Percentiles rank a stretch among this genome's conserved stretches.
Conservation (phyloP, 805 yeast species). For the Kodamaea leandrae region DNA sequence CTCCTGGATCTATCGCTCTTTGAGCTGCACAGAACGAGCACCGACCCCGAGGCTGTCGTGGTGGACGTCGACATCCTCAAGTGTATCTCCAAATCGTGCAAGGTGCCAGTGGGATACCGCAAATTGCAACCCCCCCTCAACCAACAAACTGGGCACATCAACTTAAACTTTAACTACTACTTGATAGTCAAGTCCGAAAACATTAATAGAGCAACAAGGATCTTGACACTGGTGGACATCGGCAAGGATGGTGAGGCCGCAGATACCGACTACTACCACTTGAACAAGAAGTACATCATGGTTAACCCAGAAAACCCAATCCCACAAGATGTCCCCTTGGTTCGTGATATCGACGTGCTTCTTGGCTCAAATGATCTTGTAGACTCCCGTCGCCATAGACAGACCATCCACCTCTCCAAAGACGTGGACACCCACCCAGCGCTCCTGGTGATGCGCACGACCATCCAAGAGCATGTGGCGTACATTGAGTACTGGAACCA, state of each 20-base stretch:
- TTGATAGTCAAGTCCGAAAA: constrained; percentile 7
- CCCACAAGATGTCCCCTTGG: constrained; percentile 8
- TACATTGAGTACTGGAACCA: constrained; percentile 6
- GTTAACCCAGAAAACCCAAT: constrained; percentile 9
- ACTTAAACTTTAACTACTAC: constrained; percentile 8
- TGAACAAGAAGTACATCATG: constrained; percentile 8
- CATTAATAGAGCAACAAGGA: constrained; percentile 8
- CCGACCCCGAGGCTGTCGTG: constrained; percentile 7
- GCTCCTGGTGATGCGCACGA: constrained; percentile 20
- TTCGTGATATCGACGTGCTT: constrained; percentile 28
- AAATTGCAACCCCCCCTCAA: constrained; percentile 13
- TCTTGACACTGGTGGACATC: constrained; percentile 9
- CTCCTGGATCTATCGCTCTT: constrained; percentile 10
- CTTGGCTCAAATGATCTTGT: constrained; percentile 30
- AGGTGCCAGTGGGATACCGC: constrained; percentile 12
- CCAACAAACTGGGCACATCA: constrained; percentile 3
- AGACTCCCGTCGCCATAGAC: constrained; percentile 27
- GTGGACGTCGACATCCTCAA: constrained; percentile 12
- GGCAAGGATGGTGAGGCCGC: constrained; percentile 6
- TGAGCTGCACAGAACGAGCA: neutral
- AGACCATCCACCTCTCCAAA: constrained; percentile 7
- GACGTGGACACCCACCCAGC: constrained; percentile 10
- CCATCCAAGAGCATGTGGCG: constrained; percentile 5
- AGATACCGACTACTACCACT: constrained; percentile 7
- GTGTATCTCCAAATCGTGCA: constrained; percentile 11